phyloP scores from a whole-genome alignment of 2,329 filamentous ascomycete genomes.

The Phaeosphaeria sp. region DNA sequence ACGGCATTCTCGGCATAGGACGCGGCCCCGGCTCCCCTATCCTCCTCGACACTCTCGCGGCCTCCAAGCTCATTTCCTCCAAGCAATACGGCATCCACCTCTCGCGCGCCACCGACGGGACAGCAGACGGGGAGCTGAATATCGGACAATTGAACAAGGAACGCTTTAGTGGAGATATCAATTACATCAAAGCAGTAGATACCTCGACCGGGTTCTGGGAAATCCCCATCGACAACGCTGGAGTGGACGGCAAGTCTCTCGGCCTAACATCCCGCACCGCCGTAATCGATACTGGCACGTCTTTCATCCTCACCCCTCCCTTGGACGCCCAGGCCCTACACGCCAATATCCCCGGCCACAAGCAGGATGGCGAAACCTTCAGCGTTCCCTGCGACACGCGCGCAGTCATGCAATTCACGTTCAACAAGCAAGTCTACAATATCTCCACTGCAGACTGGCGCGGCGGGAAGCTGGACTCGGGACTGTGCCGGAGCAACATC shows the following conservation, averaged over 20 bases:
- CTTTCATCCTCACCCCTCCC: slow-evolving; percentile 75
- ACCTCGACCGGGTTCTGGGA: slow-evolving; percentile 70
- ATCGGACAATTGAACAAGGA: slow-evolving; percentile 74
- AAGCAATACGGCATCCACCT: slow-evolving; percentile 77
- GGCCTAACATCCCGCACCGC: slow-evolving; percentile 61
- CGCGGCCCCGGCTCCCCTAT: slow-evolving; percentile 66
- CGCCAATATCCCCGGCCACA: slow-evolving; percentile 67
- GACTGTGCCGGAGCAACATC: slow-evolving; percentile 70
- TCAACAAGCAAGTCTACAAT: slow-evolving; percentile 70
- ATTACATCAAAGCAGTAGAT: slow-evolving; percentile 65
- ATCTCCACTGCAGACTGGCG: slow-evolving; percentile 77
- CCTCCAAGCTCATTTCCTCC: slow-evolving; percentile 62
- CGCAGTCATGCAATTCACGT: slow-evolving; percentile 66
- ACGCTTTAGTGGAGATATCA: slow-evolving; percentile 72
- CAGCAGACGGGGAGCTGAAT: slow-evolving; percentile 76
- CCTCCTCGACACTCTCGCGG: slow-evolving; percentile 68
- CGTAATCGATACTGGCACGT: slow-evolving; percentile 85
- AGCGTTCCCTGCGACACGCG: slow-evolving; percentile 75
- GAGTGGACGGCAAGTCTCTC: slow-evolving; percentile 63
- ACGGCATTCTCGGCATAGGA: slow-evolving; percentile 83
- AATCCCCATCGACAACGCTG: slow-evolving; percentile 70
- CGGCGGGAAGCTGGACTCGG: slow-evolving; percentile 49
- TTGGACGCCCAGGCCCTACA: slow-evolving; percentile 73
- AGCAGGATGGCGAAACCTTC: slow-evolving; percentile 66
- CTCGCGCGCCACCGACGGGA: slow-evolving; percentile 68